Evolutionary conservation across 345 rosid species (phyloP).

Genomic region (Salix koriyanagi): DNA sequence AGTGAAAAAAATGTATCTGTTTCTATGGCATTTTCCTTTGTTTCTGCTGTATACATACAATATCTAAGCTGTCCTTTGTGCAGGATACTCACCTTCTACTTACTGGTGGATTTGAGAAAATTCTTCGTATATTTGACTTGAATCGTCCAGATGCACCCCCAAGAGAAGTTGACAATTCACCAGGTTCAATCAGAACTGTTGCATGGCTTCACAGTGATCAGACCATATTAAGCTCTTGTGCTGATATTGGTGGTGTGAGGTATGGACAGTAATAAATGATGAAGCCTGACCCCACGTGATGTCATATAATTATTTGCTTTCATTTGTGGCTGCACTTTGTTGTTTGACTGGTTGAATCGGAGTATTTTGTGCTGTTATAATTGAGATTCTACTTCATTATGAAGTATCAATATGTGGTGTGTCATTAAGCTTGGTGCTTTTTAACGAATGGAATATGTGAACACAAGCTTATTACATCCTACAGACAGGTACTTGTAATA

Average conservation of each 20-base stretch:
- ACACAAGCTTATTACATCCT: background rate
- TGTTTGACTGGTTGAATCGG: background rate
- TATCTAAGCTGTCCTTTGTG: background rate
- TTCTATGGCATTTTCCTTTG: background rate
- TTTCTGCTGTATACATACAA: background rate
- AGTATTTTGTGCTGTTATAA: background rate
- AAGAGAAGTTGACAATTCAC: constrained; percentile 79
- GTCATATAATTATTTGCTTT: background rate
- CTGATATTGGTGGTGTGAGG: constrained; percentile 91
- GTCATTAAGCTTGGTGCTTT: background rate
- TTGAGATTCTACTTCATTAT: background rate
- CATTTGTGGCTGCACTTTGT: background rate
- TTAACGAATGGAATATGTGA: background rate
- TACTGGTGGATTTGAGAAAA: constrained; percentile 94
- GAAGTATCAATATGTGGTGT: background rate
- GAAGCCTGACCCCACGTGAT: background rate
- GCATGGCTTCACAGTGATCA: constrained; percentile 97
- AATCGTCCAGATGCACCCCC: constrained; percentile 83
- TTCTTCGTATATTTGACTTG: constrained; percentile 82
- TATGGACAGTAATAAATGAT: constrained; percentile 21
- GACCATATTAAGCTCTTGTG: constrained; percentile 86
- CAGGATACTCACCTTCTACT: constrained; percentile 84
- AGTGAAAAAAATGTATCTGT: background rate
- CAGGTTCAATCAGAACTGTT: constrained; percentile 82
- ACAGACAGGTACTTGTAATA: background rate